Evolutionary conservation across 176 grass and related monocot species (phyloP).

Genomic region (Juncus effusus): DNA sequence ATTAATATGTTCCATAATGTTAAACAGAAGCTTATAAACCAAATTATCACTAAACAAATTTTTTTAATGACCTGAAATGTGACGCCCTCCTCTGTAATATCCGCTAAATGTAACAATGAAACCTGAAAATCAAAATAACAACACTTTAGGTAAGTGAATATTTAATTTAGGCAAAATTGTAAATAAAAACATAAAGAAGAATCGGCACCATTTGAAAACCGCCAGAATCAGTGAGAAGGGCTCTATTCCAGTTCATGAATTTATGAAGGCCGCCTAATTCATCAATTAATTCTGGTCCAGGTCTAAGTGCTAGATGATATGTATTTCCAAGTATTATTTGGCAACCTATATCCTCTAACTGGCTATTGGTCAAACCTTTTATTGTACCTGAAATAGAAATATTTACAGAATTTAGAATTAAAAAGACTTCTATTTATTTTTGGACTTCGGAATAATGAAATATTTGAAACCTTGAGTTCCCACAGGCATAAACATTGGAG

Average conservation of each 20-base stretch:
- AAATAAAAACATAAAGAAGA: neutral
- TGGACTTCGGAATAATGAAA: neutral
- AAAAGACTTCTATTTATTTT: neutral
- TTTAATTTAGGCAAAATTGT: neutral
- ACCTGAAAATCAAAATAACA: constrained; percentile 47
- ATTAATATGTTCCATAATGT: neutral
- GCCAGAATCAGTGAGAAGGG: constrained; percentile 88
- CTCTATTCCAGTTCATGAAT: constrained; percentile 99
- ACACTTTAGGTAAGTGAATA: neutral
- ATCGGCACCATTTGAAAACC: constrained; percentile 94
- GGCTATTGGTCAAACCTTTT: constrained; percentile 90
- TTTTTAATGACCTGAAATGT: constrained; percentile 80
- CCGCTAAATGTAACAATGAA: constrained; percentile 94
- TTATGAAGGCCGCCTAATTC: constrained; percentile 92
- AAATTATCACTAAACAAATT: neutral
- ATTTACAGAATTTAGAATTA: no score
- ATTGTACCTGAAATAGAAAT: constrained; percentile 65
- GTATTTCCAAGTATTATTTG: constrained; percentile 99
- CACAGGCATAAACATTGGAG: constrained; percentile 97
- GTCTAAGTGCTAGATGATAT: constrained; percentile 90
- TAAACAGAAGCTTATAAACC: neutral
- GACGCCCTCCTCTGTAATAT: constrained; percentile 94
- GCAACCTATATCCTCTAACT: constrained; percentile 85
- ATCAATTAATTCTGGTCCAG: constrained; percentile 83
- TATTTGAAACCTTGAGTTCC: constrained; percentile 78